Evolutionary conservation across 306 rosid genomes (phyloP), one percentile per base, ranked within the genome.

Genomic region (Begonia peltatifolia): DNA sequence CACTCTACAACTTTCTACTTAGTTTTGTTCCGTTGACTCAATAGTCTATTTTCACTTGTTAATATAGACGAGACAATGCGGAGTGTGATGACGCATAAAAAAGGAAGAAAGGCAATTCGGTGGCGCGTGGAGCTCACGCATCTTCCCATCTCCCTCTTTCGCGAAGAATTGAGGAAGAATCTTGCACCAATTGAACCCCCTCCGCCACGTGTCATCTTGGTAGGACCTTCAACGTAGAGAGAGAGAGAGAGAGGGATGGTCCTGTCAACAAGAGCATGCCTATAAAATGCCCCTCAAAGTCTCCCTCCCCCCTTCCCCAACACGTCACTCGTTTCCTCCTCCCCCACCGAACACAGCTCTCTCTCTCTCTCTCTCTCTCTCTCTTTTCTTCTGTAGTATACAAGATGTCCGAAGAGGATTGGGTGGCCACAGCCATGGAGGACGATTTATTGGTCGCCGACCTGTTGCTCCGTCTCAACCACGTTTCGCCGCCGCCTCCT

Each of bases 361-460:
- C n/a, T 44, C 44, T 42, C 50, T 18, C 57, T 42, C 44, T 17
- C 67, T 41, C 10, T 46, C 63, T 53, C 13, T 23, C 43, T 25
- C 57, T 44, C 9, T 4, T 11, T 11, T 5, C 50, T 13, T 12
- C n/a, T 6, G 50, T 15, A 11, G 14, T 18, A 17, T 20, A 16
- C 47, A 35, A 41, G 38, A 62, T 46, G 69, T 59, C 71, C 62
- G 70, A 63, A 68, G 76, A 75, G 2, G 79, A 76, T 10, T 86
- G 95, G 95, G 67, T 82, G 56, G 63, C 73, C 42, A 42, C 55
- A 1, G 95, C 95, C 66, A 61, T 80, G 70, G 63, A 64, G 36
- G 80, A 82, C 68, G 84, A 82, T 20, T 53, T 75, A 25, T 25
- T 63, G n/a, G 93, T 80, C 12, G 93, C 69, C 13, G 59, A 61